A percentile compares a stretch with the other conserved stretches of the same genome.
Conservation (phyloP, 2,329 filamentous ascomycete species). For the Calonectria naviculata region DNA sequence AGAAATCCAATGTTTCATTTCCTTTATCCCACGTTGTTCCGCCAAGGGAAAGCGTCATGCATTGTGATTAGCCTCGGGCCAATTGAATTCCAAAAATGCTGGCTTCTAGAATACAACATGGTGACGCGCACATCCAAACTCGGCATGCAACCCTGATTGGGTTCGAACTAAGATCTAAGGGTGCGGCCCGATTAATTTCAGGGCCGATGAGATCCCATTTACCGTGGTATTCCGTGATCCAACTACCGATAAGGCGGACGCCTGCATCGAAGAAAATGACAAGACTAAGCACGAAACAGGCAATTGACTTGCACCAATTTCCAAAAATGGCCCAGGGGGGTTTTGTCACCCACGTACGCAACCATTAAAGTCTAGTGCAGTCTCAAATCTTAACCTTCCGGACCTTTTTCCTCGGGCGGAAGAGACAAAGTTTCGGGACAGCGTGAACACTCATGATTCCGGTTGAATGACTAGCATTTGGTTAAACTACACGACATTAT, state of each 20-base stretch:
- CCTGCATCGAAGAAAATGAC: neutral
- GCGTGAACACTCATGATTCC: neutral
- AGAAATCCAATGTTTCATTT: neutral
- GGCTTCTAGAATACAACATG: neutral
- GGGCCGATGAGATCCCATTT: neutral
- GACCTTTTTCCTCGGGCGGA: neutral
- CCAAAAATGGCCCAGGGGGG: neutral
- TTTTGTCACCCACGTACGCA: too few species aligned
- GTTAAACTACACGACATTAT: neutral
- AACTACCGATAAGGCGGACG: too few species aligned
- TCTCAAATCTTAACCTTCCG: neutral
- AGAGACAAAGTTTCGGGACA: neutral
- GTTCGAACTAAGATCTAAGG: neutral
- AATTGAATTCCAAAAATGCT: neutral
- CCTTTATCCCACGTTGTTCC: neutral
- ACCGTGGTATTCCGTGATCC: neutral
- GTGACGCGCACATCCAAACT: conserved; percentile 2
- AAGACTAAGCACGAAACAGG: neutral
- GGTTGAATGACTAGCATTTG: neutral
- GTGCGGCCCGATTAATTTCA: neutral
- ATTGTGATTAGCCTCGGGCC: neutral
- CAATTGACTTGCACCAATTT: neutral
- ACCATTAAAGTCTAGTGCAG: neutral
- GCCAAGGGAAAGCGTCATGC: neutral
- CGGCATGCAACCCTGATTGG: neutral